Evolutionary conservation across 371 early-diverging fungal genomes (phyloP), one percentile per base, ranked within the genome.

Genomic region (Rhizopus stolonifer): DNA sequence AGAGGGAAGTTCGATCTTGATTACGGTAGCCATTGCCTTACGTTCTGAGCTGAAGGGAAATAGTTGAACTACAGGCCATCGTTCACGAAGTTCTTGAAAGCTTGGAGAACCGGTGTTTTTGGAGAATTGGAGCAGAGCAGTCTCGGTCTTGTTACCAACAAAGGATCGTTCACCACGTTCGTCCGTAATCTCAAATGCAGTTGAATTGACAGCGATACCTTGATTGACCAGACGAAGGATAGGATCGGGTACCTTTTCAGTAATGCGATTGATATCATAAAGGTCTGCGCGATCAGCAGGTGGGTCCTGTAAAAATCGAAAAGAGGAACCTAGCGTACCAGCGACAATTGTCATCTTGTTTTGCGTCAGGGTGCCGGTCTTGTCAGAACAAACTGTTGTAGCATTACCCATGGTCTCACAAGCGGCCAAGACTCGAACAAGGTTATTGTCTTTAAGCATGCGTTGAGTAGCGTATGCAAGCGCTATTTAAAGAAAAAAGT

Each of bases 371-470:
- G 94, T 94, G 22, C 94, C 94, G 2, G 94, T 93, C 68, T 94
- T 93, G 71, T 95, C 94, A 26, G 91, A 89, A 66, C 94, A 94
- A 10, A 96, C 79, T 3, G 91, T 91, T 18, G 94, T 94, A 7
- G 94, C 94, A 60, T 87, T 88, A 17, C 94, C 93, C 96, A 95
- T 95, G 34, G 91, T 93, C 71, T 96, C 96, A 66, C 96, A 95
- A 4, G 96, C 90, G 44, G 87, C 80, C 17, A 96, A 70, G 19
- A 91, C 86, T 39, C 94, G 84, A 9, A 96, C 96, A 38, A 96
- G 67, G 67, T 92, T 93, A 63, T 93, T 93, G 61, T 96, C 94
- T 56, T 87, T 87, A 39, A 90, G 69, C 96, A 91, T 96, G 14
- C 83, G 80, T 19, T 80, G 84, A 6, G 88, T 87, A 10, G 87